Evolutionary conservation across 2,329 filamentous ascomycete genomes (phyloP).

Genomic region (Akanthomyces muscarius): DNA sequence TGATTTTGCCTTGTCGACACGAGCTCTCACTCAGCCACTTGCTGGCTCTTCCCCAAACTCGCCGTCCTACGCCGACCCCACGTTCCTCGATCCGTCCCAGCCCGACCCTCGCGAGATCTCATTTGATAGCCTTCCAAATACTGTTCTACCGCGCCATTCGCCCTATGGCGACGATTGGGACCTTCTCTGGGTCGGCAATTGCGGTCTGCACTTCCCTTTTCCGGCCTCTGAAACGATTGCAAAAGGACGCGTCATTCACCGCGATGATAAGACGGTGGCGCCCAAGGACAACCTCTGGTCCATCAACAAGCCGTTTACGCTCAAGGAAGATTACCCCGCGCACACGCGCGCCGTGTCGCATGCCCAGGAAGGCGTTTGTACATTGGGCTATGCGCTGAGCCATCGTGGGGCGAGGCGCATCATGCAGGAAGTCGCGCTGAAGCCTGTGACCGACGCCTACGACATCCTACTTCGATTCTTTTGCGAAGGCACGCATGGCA

Average conservation of each 20-base stretch:
- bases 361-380: conserved; percentile 37
- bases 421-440: conserved; percentile 41
- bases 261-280: conserved; percentile 35
- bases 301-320: conserved; percentile 33
- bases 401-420: conserved; percentile 41
- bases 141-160: conserved; percentile 26
- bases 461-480: conserved; percentile 45
- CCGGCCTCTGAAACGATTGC: conserved; percentile 22
- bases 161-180: conserved; percentile 52
- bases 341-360: conserved; percentile 44
- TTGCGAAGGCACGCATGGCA: conserved; percentile 37
- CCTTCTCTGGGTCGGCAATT: conserved; percentile 49
- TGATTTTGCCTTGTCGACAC: conserved; percentile 35
- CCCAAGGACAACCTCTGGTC: conserved; percentile 30
- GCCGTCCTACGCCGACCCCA: conserved; percentile 24
- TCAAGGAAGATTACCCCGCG: conserved; percentile 31
- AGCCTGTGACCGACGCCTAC: conserved; percentile 35
- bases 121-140: conserved; percentile 23
- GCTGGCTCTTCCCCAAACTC: conserved; percentile 1
- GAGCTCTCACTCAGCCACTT: conserved; percentile 32
- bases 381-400: conserved; percentile 42
- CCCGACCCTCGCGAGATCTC: conserved; percentile 20
- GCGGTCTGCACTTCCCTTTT: conserved; percentile 34
- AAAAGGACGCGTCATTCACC: conserved; percentile 30
- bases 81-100: conserved; percentile 20